These are phyloP conservation scores for Abrus pulchellus DNA, from an alignment of 306 rosid species.

Conservation along the genomic window DNA sequence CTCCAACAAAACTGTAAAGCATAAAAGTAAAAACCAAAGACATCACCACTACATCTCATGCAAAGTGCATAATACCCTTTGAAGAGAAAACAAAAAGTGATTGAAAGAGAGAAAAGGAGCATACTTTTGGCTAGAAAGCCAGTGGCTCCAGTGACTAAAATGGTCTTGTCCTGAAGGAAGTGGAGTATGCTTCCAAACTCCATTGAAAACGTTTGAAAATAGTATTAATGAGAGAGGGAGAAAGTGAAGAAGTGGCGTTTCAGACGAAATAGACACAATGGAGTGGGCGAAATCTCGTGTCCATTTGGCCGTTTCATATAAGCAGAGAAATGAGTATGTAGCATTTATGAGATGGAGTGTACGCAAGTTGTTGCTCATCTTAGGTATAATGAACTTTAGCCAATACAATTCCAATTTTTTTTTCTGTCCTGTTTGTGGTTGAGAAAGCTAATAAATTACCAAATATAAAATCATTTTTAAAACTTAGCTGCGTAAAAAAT, in stretches of 20 bases:
- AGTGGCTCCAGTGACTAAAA: slow-evolving; percentile 81
- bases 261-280: slow-evolving; percentile 24
- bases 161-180: slow-evolving; percentile 65
- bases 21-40: slow-evolving; percentile 16
- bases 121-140: slow-evolving; percentile 86
- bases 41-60: not conserved
- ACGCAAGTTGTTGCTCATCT: slow-evolving; percentile 42
- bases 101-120: not conserved
- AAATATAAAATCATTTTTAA: not conserved
- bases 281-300: not conserved
- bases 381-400: not conserved
- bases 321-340: slow-evolving; percentile 30
- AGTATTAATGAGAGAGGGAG: slow-evolving; percentile 30
- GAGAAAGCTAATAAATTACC: not conserved
- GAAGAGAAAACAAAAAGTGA: not conserved
- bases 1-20: slow-evolving; percentile 75
- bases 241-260: not conserved
- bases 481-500: not conserved
- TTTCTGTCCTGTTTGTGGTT: not conserved
- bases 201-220: slow-evolving; percentile 50
- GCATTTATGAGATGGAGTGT: slow-evolving; percentile 52
- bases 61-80: not conserved
- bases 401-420: not conserved
- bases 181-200: slow-evolving; percentile 76
- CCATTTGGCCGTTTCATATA: slow-evolving; percentile 42